A percentile compares a stretch with the other conserved stretches of the same genome.
phyloP scores from a whole-genome alignment of 192 early-diverging fungal genomes.

The Allomyces javanicus region DNA sequence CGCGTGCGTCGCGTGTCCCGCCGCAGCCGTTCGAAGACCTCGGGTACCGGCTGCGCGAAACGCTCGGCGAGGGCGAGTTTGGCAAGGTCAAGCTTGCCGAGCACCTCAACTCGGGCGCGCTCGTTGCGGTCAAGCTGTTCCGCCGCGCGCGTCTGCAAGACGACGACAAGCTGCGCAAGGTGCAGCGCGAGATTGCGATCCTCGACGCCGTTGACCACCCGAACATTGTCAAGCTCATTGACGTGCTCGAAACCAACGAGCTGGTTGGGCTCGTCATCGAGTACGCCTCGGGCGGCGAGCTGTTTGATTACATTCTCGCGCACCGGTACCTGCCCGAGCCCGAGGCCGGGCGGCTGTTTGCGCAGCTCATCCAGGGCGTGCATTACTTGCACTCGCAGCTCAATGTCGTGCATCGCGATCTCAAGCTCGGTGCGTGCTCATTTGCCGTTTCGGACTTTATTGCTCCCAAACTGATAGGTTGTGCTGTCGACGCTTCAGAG shows the following conservation, averaged over 20 bases:
- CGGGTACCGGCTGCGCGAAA: neutral
- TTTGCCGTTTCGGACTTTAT: neutral
- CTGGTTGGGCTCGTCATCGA: conserved; percentile 97
- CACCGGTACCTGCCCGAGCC: conserved; percentile 78
- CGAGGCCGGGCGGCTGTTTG: conserved; percentile 80
- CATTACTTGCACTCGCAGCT: conserved; percentile 77
- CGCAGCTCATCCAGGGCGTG: conserved; percentile 82
- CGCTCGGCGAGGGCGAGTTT: neutral
- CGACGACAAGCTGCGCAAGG: conserved; percentile 48
- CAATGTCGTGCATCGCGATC: conserved; percentile 81
- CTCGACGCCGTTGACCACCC: conserved; percentile 66
- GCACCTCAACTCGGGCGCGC: too few species aligned
- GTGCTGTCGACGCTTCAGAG: conserved; percentile 26
- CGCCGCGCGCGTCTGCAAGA: too few species aligned
- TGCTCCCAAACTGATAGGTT: conserved; percentile 1
- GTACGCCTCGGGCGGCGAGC: conserved; percentile 87
- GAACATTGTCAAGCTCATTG: conserved; percentile 76
- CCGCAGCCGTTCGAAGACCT: neutral
- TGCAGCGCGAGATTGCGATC: conserved; percentile 68
- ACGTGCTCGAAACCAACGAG: conserved; percentile 87
- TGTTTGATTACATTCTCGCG: conserved; percentile 93
- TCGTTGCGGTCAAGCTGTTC: too few species aligned
- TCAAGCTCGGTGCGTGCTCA: conserved; percentile 45
- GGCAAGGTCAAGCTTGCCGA: neutral
- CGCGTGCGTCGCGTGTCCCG: too few species aligned